Conservation (phyloP, 257 asterid species). For the Solanum okadae region DNA sequence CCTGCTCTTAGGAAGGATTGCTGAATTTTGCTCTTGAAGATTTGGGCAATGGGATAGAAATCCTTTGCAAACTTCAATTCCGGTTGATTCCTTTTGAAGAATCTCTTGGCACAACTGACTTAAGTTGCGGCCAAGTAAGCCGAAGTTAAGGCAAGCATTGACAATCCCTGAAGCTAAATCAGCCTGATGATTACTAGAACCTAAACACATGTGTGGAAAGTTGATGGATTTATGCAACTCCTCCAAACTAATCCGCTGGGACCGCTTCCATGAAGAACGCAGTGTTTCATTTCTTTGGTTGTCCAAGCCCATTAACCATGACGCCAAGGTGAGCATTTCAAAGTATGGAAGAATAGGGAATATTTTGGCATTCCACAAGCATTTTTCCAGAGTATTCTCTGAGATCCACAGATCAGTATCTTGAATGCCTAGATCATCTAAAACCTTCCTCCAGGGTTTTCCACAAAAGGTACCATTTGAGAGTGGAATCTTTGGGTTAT, state of each 20-base stretch:
- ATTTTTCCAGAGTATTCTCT: slow-evolving; percentile 43
- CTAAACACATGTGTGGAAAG: slow-evolving; percentile 67
- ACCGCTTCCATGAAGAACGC: slow-evolving; percentile 47
- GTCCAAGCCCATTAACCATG: slow-evolving; percentile 89
- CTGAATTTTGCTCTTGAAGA: slow-evolving; percentile 57
- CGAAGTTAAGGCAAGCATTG: slow-evolving; percentile 70
- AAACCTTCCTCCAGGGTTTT: slow-evolving; percentile 85
- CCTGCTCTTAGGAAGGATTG: slow-evolving; percentile 91
- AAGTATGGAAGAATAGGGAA: slow-evolving; percentile 66
- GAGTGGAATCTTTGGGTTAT: slow-evolving; percentile 65
- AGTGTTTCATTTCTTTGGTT: slow-evolving; percentile 28
- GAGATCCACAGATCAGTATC: slow-evolving; percentile 66
- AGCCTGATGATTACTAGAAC: slow-evolving; percentile 78
- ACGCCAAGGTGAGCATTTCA: slow-evolving; percentile 68
- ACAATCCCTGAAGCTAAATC: slow-evolving; percentile 79
- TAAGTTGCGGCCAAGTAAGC: slow-evolving; percentile 80
- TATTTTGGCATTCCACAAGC: slow-evolving; percentile 93
- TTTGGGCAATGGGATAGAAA: slow-evolving; percentile 49
- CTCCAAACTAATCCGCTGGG: slow-evolving; percentile 72
- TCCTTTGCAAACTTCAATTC: slow-evolving; percentile 50
- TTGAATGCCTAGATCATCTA: slow-evolving; percentile 60
- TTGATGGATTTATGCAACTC: slow-evolving; percentile 84
- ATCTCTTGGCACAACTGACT: slow-evolving; percentile 80
- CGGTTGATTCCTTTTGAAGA: slow-evolving; percentile 53
- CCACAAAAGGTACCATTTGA: slow-evolving; percentile 85